A percentile compares a stretch with the other conserved stretches of the same genome.
phyloP scores from a whole-genome alignment of 805 yeast genomes.

The Cyberlindnera maclurae region DNA sequence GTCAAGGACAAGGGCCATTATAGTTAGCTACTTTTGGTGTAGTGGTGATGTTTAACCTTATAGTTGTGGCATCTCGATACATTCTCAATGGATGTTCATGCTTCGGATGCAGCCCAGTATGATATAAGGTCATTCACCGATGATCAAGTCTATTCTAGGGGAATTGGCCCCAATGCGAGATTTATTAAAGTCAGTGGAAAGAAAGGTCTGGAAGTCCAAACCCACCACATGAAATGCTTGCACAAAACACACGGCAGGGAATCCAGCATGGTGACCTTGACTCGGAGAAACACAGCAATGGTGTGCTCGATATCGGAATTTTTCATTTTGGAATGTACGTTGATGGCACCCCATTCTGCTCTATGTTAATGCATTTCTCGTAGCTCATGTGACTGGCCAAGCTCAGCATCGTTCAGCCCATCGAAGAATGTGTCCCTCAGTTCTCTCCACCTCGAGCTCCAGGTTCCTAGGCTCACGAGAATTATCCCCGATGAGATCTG shows the following conservation, averaged over 20 bases:
- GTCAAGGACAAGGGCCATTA: too few species aligned
- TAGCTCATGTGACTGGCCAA: constrained; percentile 25
- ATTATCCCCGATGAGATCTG: constrained; percentile 62
- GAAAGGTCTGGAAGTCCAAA: constrained; percentile 34
- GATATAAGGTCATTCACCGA: too few species aligned
- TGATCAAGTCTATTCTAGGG: background rate
- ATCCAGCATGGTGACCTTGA: constrained; percentile 41
- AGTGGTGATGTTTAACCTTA: constrained; percentile 28
- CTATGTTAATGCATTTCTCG: background rate
- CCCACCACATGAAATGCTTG: constrained; percentile 32
- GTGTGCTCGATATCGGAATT: constrained; percentile 48
- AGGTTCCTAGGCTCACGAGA: constrained; percentile 77
- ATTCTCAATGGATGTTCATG: constrained; percentile 24
- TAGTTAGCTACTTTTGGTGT: too few species aligned
- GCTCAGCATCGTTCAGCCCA: constrained; percentile 59
- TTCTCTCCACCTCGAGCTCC: constrained; percentile 89
- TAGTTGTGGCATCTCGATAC: constrained; percentile 20
- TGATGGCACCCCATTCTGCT: constrained; percentile 4
- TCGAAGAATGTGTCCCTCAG: constrained; percentile 85
- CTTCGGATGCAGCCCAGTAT: too few species aligned
- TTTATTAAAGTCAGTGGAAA: constrained; percentile 32
- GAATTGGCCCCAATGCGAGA: background rate
- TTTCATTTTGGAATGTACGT: background rate
- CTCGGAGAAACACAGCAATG: constrained; percentile 38
- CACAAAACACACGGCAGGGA: constrained; percentile 36